phyloP scores from a whole-genome alignment of 1,284 basidiomycete genomes.

The Wolfiporia cocos region DNA sequence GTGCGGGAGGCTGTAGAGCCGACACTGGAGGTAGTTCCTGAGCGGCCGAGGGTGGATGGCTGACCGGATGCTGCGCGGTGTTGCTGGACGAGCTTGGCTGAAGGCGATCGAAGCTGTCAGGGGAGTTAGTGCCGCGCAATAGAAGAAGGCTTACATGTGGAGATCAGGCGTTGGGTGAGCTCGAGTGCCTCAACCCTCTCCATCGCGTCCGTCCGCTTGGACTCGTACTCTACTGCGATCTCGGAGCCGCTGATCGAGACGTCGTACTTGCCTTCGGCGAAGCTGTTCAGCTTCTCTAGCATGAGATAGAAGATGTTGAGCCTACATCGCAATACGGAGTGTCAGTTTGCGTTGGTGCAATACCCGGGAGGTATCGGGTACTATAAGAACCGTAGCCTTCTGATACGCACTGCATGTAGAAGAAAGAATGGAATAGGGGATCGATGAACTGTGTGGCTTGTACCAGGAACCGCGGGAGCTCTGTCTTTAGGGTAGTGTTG shows the following conservation, averaged over 20 bases:
- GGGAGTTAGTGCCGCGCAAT: constrained; percentile 8
- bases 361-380: no score
- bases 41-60: constrained; percentile 32
- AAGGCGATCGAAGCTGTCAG: background rate
- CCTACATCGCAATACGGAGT: constrained; percentile 31
- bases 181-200: constrained; percentile 69
- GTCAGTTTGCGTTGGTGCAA: no score
- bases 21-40: constrained; percentile 35
- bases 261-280: constrained; percentile 84
- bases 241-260: constrained; percentile 58
- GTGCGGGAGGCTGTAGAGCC: constrained; percentile 35
- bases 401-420: constrained; percentile 99
- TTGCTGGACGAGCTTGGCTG: constrained; percentile 62
- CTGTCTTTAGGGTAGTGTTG: constrained; percentile 89
- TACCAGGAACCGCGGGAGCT: constrained; percentile 88
- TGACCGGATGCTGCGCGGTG: constrained; percentile 31
- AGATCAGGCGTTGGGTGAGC: constrained; percentile 78
- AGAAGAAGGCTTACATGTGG: constrained; percentile 78
- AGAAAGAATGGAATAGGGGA: constrained; percentile 96
- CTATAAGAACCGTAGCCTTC: no score
- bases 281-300: constrained; percentile 87
- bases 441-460: constrained; percentile 90
- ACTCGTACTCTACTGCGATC: constrained; percentile 76
- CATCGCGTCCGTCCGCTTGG: constrained; percentile 75
- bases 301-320: constrained; percentile 93